Base-by-base conservation (phyloP, 352 stramenopile genomes). In the Phytophthora pseudosyringae region DNA sequence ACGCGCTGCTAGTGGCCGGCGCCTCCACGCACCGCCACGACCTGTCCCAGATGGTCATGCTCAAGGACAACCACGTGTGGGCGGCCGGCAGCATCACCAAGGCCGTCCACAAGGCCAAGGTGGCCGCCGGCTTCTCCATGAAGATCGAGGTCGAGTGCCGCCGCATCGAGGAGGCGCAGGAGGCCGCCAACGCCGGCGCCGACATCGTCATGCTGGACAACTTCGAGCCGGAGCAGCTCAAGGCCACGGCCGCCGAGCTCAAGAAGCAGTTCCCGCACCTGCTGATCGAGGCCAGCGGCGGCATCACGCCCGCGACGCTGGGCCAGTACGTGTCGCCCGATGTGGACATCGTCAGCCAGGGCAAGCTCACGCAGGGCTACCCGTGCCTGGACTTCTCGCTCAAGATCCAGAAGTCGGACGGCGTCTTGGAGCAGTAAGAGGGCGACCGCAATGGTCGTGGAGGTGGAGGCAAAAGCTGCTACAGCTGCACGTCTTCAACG, bases 21-120 rank as follows among this genome's bases (percentile, higher is more conserved):
- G 91, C 87, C 38, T 87, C 84, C 38, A 98, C 94, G 54, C 95
- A 98, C 81, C 88, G 98, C 59, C 83, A 99, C 64, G 97, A 99
- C 81, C 76, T 99, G 26, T 98, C 91, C 66, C 97, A 99, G 74
- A 99, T 99, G 98, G 96, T 99, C 39, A 99, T 99, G 98, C 87
- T 99, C 46, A 99, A 99, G 76, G 97, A 99, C 75, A 99, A 99
- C 85, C 98, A 99, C 81, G 92, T 99, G 41, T 99, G 97, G 95
- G 86, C 83, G 13, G 88, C 88, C 18, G 97, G 97, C 21, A 97
- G 84, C 68, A 99, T 99, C 75, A 97, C 86, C 41, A 93, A 93
- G 25, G 97, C 97, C 9, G 97, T 99, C 5, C 74, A 86, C 35
- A 93, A 93, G 52, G 98, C 98, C 25, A 86, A 97, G 59, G 71